Base-by-base conservation (phyloP, 805 yeast genomes). In the Vanderwaltozyma yarrowii region DNA sequence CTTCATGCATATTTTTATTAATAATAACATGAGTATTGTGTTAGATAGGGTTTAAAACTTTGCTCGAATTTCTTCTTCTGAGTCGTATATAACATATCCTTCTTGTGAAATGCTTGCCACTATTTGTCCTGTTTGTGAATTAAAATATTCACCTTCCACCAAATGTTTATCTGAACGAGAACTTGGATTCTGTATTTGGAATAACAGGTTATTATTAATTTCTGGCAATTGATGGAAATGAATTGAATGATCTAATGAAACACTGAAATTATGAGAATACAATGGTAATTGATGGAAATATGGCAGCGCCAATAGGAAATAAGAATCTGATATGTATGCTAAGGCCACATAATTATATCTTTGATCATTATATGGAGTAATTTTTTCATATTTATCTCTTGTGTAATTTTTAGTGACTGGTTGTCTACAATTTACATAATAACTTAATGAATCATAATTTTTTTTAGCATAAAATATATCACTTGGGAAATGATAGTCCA, bases 21-120 rank as follows among this genome's bases (percentile, higher is more conserved):
- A n/a, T n/a, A n/a, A n/a, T n/a, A n/a, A n/a, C n/a, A n/a, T n/a
- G n/a, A n/a, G n/a, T n/a, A n/a, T n/a, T n/a, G n/a, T n/a, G n/a
- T n/a, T n/a, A n/a, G n/a, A n/a, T n/a, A n/a, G n/a, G n/a, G n/a
- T n/a, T 38, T 37, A 51, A 33, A 53, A 44, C 24, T 46, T 46
- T 25, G 58, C 49, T 38, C 45, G 43, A 15, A 51, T 43, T 12
- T 40, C 41, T 27, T 39, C 36, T 34, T 42, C 46, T 6, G 43
- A 28, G n/a, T 45, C 47, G 41, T 53, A 57, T 8, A 46, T 42
- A 7, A 52, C 60, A 19, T 77, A 60, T 0, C 85, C 86, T 54
- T 81, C 87, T 56, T 82, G 89, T 8, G 76, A 55, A 1, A 77
- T 66, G 0, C 78, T 69, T 2, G 83, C 82, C 3, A 75, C 68